Conservation (phyloP, 768 basidiomycete genomes). For the Rhodotorula kratochvilovae region DNA sequence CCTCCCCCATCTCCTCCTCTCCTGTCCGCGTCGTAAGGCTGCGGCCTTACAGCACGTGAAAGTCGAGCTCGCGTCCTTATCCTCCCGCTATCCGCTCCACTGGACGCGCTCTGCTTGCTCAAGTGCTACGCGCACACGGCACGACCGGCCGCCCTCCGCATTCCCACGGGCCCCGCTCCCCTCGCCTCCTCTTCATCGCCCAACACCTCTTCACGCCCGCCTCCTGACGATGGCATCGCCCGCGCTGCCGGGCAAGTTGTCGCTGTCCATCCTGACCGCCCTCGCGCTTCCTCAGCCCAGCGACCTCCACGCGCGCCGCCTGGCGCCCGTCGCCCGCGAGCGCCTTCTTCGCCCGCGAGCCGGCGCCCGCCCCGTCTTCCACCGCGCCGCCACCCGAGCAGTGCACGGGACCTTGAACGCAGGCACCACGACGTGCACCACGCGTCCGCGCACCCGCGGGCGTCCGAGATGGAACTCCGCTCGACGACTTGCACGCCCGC, state of each 20-base stretch:
- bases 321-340: no score
- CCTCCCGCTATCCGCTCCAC: no score
- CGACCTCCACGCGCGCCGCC: no score
- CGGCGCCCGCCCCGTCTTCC: background rate
- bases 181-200: background rate
- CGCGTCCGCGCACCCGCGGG: no score
- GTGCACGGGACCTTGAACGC: background rate
- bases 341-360: background rate
- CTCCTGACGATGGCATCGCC: background rate
- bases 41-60: no score
- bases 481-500: slow-evolving; percentile 8
- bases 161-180: background rate
- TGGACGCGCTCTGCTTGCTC: no score
- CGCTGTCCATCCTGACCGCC: background rate
- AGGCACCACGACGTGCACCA: background rate
- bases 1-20: no score
- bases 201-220: background rate
- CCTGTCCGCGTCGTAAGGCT: no score
- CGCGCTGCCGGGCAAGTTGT: background rate
- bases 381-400: background rate
- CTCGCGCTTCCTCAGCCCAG: background rate
- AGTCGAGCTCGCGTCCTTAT: no score
- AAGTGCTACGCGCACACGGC: background rate
- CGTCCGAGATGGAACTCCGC: background rate
- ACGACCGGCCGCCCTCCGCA: no score